Base-by-base conservation (phyloP, 495 filamentous ascomycete species). In the Barbatosphaeria neglecta region DNA sequence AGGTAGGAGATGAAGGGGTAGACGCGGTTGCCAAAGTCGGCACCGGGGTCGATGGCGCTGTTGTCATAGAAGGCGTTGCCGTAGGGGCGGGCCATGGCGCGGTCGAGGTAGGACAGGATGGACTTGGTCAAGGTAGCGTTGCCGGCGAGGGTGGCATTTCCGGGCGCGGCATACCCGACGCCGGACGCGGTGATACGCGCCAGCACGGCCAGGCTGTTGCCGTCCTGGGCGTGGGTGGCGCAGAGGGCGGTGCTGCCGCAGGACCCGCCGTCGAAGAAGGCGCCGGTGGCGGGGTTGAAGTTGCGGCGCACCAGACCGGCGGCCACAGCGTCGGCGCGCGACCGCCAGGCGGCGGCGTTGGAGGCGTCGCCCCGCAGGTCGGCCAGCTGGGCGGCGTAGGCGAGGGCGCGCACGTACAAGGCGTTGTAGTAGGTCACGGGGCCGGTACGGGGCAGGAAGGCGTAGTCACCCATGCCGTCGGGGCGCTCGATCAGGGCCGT, bases 1-100 rank as follows among this genome's bases (percentile, higher is more conserved):
- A 74, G 72, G 48, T 71, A 72, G 13, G 70, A 71, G n/a, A 67
- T 65, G 43, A 74, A 72, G 11, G 70, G 59, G 48, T 72, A 74
- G n/a, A 74, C 70, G 7, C 68, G 61, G 13, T 65, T 38, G 1
- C 61, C 61, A 50, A 60, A 70, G 1, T 60, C 65, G 2, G 33
- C 46, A 1, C 48, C 46, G 13, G 57, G 46, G 6, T 44, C 53
- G 7, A 70, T 47, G 6, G 59, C 50, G 43, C 63, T 63, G 23
- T 61, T 63, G 43, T 74, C 68, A 45, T 68, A 71, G 50, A 74
- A 72, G 6, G 70, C 55, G 49, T 72, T 69, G 17, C 70, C 69
- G 44, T 68, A 74, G 4, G 56, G 46, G 13, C 48, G 54, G 2
- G 55, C 49, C 8, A 56, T 62, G n/a, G 50, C 42, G 10, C 50